Evolutionary conservation across 2,329 filamentous ascomycete genomes (phyloP).

Genomic region (Uncinocarpus reesii): DNA sequence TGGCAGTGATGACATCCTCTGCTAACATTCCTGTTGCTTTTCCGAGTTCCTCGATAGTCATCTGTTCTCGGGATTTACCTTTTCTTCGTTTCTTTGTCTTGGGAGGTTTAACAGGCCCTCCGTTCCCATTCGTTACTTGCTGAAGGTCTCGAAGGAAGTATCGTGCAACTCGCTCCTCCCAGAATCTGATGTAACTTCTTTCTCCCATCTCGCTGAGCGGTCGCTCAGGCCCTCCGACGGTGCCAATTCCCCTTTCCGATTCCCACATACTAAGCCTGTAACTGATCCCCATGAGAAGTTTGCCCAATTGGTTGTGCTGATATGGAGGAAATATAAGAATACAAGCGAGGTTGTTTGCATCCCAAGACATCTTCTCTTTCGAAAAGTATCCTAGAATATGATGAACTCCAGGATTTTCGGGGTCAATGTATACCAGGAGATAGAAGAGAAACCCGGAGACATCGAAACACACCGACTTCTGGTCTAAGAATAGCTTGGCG

Average conservation of each 20-base stretch:
- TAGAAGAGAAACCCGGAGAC: constrained; percentile 92
- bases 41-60: constrained; percentile 63
- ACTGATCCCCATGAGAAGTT: constrained; percentile 80
- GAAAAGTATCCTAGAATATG: constrained; percentile 93
- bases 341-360: constrained; percentile 94
- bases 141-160: constrained; percentile 38
- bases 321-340: constrained; percentile 94
- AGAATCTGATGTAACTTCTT: constrained; percentile 74
- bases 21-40: constrained; percentile 69
- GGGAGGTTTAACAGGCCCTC: not conserved
- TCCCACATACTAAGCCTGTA: constrained; percentile 86
- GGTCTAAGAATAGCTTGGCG: constrained; percentile 93
- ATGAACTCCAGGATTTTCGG: constrained; percentile 30
- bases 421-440: constrained; percentile 65
- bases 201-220: constrained; percentile 78
- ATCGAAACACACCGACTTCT: constrained; percentile 97
- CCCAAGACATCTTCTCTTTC: constrained; percentile 98
- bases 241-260: constrained; percentile 38
- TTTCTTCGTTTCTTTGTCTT: constrained; percentile 32
- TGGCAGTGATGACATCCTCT: constrained; percentile 69
- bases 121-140: constrained; percentile 19
- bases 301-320: constrained; percentile 80
- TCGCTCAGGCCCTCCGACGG: constrained; percentile 86
- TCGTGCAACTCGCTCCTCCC: constrained; percentile 74
- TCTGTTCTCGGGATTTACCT: constrained; percentile 34